Percentiles rank a stretch among this genome's conserved stretches.
Evolutionary conservation across 129 eudicot genomes (phyloP).

Genomic region (Pseudognaphalium luteoalbum): DNA sequence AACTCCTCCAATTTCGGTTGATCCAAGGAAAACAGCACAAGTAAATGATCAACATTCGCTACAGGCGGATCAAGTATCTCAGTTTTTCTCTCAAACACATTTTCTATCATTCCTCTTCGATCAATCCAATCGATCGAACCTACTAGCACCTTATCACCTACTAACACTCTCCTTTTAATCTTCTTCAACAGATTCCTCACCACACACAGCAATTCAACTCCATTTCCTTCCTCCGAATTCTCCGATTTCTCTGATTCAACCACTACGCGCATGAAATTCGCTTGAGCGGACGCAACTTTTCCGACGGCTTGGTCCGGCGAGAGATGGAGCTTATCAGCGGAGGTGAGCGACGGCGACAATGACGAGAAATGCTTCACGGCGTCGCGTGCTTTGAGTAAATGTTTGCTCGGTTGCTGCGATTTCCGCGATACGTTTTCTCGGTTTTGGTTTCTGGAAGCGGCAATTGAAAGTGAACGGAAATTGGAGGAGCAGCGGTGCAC

Average conservation of each 20-base stretch:
- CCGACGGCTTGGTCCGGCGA: conserved; percentile 59
- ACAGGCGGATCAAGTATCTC: conserved; percentile 85
- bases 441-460: conserved; percentile 43
- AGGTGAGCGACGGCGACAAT: conserved; percentile 51
- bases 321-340: conserved; percentile 39
- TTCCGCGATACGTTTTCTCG: conserved; percentile 43
- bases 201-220: conserved; percentile 77
- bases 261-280: conserved; percentile 91
- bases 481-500: conserved; percentile 28
- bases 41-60: conserved; percentile 84
- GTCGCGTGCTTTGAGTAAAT: conserved; percentile 67
- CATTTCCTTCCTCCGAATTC: conserved; percentile 28
- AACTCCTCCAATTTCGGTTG: conserved; percentile 78
- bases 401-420: conserved; percentile 40
- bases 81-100: conserved; percentile 58
- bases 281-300: conserved; percentile 73
- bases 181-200: conserved; percentile 90
- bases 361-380: conserved; percentile 48
- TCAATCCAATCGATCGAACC: conserved; percentile 86
- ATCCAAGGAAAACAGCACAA: conserved; percentile 74
- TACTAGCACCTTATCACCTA: conserved; percentile 88
- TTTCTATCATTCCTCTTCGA: conserved; percentile 83
- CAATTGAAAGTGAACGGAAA: conserved; percentile 33
- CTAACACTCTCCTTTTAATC: conserved; percentile 83
- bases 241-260: conserved; percentile 37